These are phyloP conservation scores for Penicillium rolfsii DNA, from an alignment of 2,329 filamentous ascomycete genomes.

Conservation along the genomic window DNA sequence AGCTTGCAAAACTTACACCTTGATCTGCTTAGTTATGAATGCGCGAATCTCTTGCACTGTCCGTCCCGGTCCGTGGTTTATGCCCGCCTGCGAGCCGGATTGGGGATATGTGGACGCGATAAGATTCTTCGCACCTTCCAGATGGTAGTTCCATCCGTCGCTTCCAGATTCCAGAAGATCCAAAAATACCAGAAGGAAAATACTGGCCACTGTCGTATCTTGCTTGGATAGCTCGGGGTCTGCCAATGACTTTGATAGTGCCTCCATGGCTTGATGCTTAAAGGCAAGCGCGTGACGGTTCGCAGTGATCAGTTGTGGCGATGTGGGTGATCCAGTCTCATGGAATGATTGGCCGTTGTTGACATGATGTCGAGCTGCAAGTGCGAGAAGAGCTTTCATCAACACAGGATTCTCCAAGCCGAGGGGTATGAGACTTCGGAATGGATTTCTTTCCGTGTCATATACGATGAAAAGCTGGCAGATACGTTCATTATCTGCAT, in stretches of 20 bases:
- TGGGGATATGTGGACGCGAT: slow-evolving; percentile 25
- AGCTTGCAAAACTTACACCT: slow-evolving; percentile 28
- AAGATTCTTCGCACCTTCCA: slow-evolving; percentile 38
- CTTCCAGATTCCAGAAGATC: slow-evolving; percentile 40
- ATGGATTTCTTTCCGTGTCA: slow-evolving; percentile 41
- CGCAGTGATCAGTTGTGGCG: slow-evolving; percentile 20
- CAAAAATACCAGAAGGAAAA: slow-evolving; percentile 40
- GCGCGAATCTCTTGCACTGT: slow-evolving; percentile 34
- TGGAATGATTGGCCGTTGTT: slow-evolving; percentile 34
- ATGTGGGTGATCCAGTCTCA: slow-evolving; percentile 12
- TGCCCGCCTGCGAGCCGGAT: slow-evolving; percentile 10
- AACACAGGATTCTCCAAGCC: slow-evolving; percentile 34
- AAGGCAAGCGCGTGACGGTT: slow-evolving; percentile 37
- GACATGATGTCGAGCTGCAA: slow-evolving; percentile 40
- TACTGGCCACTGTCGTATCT: slow-evolving; percentile 39
- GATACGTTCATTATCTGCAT: slow-evolving; percentile 40
- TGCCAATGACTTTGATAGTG: slow-evolving; percentile 29
- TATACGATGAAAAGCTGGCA: slow-evolving; percentile 43
- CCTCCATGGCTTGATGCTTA: slow-evolving; percentile 41
- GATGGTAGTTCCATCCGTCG: slow-evolving; percentile 40
- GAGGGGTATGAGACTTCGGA: slow-evolving; percentile 37
- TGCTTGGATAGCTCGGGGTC: slow-evolving; percentile 18
- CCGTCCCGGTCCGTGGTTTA: slow-evolving; percentile 29
- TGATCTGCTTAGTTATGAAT: slow-evolving; percentile 38
- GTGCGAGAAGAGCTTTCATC: slow-evolving; percentile 38